Evolutionary conservation across 2,329 filamentous ascomycete species (phyloP).

Genomic region (Colletotrichum musicola): DNA sequence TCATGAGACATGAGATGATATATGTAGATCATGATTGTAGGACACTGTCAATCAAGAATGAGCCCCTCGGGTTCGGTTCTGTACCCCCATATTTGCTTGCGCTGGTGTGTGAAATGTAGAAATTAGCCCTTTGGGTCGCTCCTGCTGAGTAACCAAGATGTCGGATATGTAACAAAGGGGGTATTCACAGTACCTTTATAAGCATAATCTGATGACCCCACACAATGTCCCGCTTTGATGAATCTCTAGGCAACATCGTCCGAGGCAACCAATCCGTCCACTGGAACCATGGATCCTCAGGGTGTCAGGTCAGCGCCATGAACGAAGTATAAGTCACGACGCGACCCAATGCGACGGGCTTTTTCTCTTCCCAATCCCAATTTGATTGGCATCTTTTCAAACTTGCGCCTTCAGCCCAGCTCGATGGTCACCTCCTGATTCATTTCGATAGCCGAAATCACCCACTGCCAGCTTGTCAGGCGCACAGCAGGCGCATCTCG

Average conservation of each 20-base stretch:
- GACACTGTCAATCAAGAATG: not conserved
- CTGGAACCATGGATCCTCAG: not conserved
- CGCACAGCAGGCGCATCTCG: not conserved
- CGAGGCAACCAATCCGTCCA: conserved; percentile 32
- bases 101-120: too few relatives aligned
- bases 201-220: not conserved
- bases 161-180: not conserved
- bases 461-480: not conserved
- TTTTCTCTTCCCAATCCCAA: not conserved
- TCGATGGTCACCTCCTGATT: not conserved
- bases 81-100: not conserved
- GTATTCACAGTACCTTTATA: too few relatives aligned
- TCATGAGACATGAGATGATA: conserved; percentile 12
- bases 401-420: not conserved
- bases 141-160: not conserved
- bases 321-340: conserved; percentile 23
- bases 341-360: not conserved
- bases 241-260: conserved; percentile 34
- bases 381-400: not conserved
- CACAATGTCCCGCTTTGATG: not conserved
- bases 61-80: not conserved
- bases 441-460: not conserved
- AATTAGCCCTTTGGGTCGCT: not conserved
- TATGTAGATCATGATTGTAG: conserved; percentile 15
- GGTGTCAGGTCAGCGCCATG: not conserved